Evolutionary conservation across 805 yeast genomes (phyloP).

Genomic region (Ogataea chonburiensis): DNA sequence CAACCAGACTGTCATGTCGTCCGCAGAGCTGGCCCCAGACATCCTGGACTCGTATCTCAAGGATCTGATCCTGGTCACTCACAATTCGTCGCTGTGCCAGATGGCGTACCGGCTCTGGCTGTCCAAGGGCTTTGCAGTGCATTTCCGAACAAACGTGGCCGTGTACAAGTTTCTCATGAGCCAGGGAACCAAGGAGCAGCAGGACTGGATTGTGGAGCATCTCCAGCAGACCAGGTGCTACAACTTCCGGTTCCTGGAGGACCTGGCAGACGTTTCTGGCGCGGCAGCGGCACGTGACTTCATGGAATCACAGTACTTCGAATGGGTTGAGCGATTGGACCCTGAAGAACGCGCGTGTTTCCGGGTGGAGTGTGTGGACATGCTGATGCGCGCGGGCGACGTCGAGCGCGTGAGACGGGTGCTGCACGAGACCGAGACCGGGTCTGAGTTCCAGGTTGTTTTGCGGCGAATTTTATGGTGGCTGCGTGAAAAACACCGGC

Average conservation of each 20-base stretch:
- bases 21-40: conserved; percentile 14
- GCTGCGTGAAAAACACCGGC: conserved; percentile 18
- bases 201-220: conserved; percentile 22
- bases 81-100: conserved; percentile 24
- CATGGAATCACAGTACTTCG: conserved; percentile 3
- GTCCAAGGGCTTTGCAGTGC: conserved; percentile 18
- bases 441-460: conserved; percentile 12
- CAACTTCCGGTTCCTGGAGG: conserved; percentile 18
- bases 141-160: conserved; percentile 23
- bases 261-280: conserved; percentile 15
- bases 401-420: conserved; percentile 14
- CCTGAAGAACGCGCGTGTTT: conserved; percentile 10
- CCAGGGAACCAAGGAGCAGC: conserved; percentile 24
- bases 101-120: conserved; percentile 31
- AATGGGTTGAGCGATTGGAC: conserved; percentile 10
- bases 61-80: conserved; percentile 20
- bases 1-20: conserved; percentile 29
- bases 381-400: conserved; percentile 20
- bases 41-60: conserved; percentile 24
- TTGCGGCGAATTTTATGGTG: conserved; percentile 17
- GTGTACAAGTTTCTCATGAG: conserved; percentile 22
- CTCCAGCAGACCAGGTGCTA: conserved; percentile 18
- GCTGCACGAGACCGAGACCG: conserved; percentile 6
- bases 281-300: conserved; percentile 1
- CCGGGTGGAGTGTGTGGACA: conserved; percentile 14